Evolutionary conservation across 306 rosid species (phyloP).

Genomic region (Carpinus viminea): DNA sequence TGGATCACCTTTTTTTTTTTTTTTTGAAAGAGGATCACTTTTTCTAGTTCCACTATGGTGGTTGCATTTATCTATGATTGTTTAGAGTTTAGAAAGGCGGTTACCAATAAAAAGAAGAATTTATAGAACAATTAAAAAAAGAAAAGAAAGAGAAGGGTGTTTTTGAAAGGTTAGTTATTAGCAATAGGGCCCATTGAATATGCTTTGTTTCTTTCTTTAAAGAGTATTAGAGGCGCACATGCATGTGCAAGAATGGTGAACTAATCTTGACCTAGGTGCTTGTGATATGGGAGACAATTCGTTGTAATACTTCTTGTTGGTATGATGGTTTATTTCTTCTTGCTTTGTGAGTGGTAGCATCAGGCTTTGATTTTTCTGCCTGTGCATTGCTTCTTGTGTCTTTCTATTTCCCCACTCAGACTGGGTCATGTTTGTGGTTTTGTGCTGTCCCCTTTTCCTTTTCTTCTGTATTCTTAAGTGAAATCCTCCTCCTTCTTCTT

Average conservation of each 20-base stretch:
- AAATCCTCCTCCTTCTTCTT: background rate
- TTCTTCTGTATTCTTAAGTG: background rate
- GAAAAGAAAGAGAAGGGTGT: background rate
- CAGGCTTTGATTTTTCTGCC: background rate
- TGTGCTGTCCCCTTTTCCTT: background rate
- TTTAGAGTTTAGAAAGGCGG: background rate
- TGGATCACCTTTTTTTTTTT: background rate
- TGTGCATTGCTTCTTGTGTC: conserved; percentile 9
- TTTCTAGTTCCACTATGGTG: background rate
- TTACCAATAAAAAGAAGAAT: background rate
- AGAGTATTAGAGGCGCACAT: background rate
- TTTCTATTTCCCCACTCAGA: background rate
- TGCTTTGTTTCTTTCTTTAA: background rate
- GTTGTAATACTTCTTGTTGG: background rate
- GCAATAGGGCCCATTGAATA: background rate
- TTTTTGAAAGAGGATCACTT: no score
- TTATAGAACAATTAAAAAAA: background rate
- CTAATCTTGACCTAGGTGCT: background rate
- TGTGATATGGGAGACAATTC: background rate
- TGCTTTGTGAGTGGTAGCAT: background rate
- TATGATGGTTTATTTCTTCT: background rate
- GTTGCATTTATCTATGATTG: background rate
- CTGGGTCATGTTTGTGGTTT: background rate
- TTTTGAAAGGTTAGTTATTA: background rate
- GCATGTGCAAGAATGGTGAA: background rate